These are phyloP conservation scores for Phytophthora ramorum DNA, from an alignment of 352 stramenopile genomes.

Conservation along the genomic window DNA sequence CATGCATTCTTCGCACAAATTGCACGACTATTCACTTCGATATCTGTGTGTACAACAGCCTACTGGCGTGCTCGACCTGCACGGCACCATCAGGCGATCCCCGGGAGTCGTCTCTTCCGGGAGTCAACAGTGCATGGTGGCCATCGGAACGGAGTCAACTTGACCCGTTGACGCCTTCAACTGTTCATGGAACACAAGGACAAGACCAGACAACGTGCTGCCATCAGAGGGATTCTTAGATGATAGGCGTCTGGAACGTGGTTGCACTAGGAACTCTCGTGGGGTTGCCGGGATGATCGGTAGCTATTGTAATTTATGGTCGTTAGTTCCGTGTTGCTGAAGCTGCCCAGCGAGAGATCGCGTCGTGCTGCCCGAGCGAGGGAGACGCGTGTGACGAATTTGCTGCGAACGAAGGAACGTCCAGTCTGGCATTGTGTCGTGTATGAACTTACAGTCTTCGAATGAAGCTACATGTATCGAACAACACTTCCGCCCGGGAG, in stretches of 20 bases:
- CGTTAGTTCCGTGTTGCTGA: neutral
- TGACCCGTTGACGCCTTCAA: neutral
- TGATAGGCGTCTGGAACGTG: too few relatives aligned
- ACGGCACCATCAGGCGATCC: too few relatives aligned
- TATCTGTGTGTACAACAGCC: too few relatives aligned
- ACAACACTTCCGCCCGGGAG: neutral
- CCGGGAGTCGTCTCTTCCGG: too few relatives aligned
- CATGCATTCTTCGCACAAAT: too few relatives aligned
- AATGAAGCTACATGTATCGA: neutral
- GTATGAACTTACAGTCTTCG: neutral
- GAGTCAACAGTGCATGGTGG: neutral
- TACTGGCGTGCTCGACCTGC: too few relatives aligned
- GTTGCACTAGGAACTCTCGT: too few relatives aligned
- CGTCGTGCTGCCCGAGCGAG: slow-evolving; percentile 12
- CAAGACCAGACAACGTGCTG: too few relatives aligned
- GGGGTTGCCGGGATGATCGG: too few relatives aligned
- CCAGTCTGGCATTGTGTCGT: neutral
- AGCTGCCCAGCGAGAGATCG: slow-evolving; percentile 16
- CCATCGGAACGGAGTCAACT: neutral
- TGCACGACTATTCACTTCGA: too few relatives aligned
- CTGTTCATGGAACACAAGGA: neutral
- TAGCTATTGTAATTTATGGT: too few relatives aligned
- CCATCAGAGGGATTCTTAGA: too few relatives aligned
- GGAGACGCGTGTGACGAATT: neutral
- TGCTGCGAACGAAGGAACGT: neutral